Evolutionary conservation across 169 alveolate species (phyloP).

Genomic region (Cryptosporidium muris): DNA sequence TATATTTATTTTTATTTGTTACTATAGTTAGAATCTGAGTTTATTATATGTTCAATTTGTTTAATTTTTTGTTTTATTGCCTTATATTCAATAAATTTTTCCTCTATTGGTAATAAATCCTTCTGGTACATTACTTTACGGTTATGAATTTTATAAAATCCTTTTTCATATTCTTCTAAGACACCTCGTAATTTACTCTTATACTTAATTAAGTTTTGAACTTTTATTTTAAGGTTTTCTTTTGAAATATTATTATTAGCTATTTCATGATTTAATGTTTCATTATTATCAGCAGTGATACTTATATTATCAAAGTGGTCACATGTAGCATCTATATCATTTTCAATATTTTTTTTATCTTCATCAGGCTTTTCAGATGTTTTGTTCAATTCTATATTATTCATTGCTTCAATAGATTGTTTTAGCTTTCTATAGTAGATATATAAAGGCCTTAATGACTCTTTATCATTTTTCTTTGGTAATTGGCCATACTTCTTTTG

Average conservation of each 20-base stretch:
- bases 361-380: constrained; percentile 12
- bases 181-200: constrained; percentile 81
- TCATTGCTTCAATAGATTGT: constrained; percentile 70
- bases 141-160: constrained; percentile 84
- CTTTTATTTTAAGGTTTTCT: constrained; percentile 53
- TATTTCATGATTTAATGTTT: not conserved
- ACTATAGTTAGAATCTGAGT: too few relatives aligned
- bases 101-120: constrained; percentile 89
- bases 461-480: constrained; percentile 86
- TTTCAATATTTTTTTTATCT: not conserved
- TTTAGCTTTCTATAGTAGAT: constrained; percentile 83
- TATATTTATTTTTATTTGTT: too few relatives aligned
- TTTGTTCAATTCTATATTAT: not conserved
- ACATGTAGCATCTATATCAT: too few relatives aligned
- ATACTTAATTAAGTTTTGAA: constrained; percentile 77
- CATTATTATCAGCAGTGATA: not conserved
- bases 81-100: constrained; percentile 87
- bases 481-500: constrained; percentile 73
- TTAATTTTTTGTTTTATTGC: constrained; percentile 83
- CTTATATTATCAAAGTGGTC: too few relatives aligned
- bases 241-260: not conserved
- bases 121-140: constrained; percentile 88
- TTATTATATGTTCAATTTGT: constrained; percentile 74
- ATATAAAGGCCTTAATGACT: constrained; percentile 89
- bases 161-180: constrained; percentile 85